Base-by-base conservation (phyloP, 2,329 filamentous ascomycete species). In the Penicillium brasilianum region DNA sequence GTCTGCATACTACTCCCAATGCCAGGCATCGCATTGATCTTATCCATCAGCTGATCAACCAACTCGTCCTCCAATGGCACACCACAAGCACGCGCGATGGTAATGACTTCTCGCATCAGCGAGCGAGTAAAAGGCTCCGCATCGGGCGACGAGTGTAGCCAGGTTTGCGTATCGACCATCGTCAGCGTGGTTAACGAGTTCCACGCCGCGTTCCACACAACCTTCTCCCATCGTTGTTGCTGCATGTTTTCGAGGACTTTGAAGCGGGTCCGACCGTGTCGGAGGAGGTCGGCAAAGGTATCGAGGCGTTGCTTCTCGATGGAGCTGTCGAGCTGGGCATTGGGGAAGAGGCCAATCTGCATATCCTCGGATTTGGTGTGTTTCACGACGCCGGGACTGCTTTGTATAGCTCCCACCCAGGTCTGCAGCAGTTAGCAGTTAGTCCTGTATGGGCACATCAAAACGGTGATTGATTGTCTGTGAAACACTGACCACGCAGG, bases 291-390 rank as follows among this genome's bases (percentile, higher is more conserved):
- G 0, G 78, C 74, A 41, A 85, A 83, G 0, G 66, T 68, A 0
- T 80, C 62, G 0, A 86, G 76, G 0, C 76, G 76, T 2, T 66
- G 22, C 3, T 74, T 61, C 51, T 85, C 82, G 0, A 67, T 8
- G 0, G 62, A 22, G 0, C 46, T 11, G 0, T 79, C 70, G 0
- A 77, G 46, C 0, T 51, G 14, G 0, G 70, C 25, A 34, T 82
- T 84, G 0, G 78, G 73, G 63, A 81, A 86, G 0, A 86, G 69
- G 0, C 85, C 85, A 3, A 87, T 81, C 58, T 87, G 81, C 70
- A 83, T 82, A 62, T 84, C 77, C 67, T 87, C 85, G 13, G 81
- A 81, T 55, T 80, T 81, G 22, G 76, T 83, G 64, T 87, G 85
- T 9, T 73, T 70, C 25, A 86, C 74, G 2, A 81, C 62, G 0